Evolutionary conservation across 2,329 filamentous ascomycete genomes (phyloP).

Genomic region (Purpureocillium lavendulum): DNA sequence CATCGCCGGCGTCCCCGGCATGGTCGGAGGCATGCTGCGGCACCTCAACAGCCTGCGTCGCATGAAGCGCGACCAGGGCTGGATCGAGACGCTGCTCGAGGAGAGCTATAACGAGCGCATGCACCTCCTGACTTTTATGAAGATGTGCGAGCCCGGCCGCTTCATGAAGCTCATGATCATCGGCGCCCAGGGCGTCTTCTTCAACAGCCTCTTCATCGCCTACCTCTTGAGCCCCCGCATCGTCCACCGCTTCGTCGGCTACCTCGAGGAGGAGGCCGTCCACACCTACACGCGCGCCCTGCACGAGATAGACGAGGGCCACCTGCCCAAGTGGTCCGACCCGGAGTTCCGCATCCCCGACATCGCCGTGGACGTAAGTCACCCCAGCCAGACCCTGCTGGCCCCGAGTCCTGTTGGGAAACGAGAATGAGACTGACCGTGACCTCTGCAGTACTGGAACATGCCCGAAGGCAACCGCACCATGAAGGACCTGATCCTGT

Average conservation of each 20-base stretch:
- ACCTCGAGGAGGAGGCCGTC: slow-evolving; percentile 94
- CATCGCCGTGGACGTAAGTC: slow-evolving; percentile 60
- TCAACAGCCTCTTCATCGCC: slow-evolving; percentile 84
- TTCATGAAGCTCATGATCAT: slow-evolving; percentile 93
- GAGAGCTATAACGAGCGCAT: slow-evolving; percentile 91
- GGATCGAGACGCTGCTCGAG: slow-evolving; percentile 87
- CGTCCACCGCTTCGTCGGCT: slow-evolving; percentile 92
- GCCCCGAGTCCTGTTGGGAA: background rate
- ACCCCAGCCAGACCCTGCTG: too few relatives aligned
- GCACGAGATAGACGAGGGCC: slow-evolving; percentile 76
- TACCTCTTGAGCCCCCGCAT: slow-evolving; percentile 83
- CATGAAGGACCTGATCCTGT: slow-evolving; percentile 81
- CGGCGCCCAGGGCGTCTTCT: slow-evolving; percentile 90
- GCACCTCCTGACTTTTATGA: slow-evolving; percentile 88
- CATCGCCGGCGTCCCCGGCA: slow-evolving; percentile 90
- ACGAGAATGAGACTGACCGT: background rate
- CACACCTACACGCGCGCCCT: slow-evolving; percentile 90
- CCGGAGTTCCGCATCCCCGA: slow-evolving; percentile 69
- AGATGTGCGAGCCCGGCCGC: slow-evolving; percentile 65
- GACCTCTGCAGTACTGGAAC: slow-evolving; percentile 61
- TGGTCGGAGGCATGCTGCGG: slow-evolving; percentile 91
- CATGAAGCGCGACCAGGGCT: slow-evolving; percentile 90
- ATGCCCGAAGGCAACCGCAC: slow-evolving; percentile 78
- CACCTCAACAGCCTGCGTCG: slow-evolving; percentile 77
- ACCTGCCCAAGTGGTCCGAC: slow-evolving; percentile 70